A percentile compares a stretch with the other conserved stretches of the same genome.
These are phyloP conservation scores for Cytospora piceicola DNA, from an alignment of 2,329 filamentous ascomycete species.

Conservation along the genomic window DNA sequence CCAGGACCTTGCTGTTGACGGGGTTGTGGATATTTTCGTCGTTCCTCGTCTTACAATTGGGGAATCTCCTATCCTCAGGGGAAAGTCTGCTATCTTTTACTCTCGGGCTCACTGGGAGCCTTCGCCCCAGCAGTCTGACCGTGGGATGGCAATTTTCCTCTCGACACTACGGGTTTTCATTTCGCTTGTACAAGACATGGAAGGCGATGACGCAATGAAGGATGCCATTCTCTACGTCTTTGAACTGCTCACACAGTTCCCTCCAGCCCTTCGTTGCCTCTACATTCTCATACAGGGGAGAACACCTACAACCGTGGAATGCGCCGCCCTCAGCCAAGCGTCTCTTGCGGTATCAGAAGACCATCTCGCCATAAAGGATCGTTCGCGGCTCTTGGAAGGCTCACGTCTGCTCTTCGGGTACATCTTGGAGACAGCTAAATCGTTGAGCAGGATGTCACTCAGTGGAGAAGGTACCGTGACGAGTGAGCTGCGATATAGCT, in stretches of 20 bases:
- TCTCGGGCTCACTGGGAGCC: constrained; percentile 13
- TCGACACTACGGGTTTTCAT: constrained; percentile 11
- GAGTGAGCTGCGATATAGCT: background rate
- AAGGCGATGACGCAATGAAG: background rate
- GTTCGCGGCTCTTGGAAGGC: constrained; percentile 5
- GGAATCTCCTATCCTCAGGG: background rate
- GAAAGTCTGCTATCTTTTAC: constrained; percentile 14
- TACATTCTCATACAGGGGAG: constrained; percentile 8
- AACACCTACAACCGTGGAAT: constrained; percentile 8
- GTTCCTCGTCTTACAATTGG: constrained; percentile 3
- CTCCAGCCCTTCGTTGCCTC: constrained; percentile 15
- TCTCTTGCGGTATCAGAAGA: background rate
- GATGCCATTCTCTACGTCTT: constrained; percentile 9
- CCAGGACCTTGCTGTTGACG: background rate
- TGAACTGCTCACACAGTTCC: constrained; percentile 5
- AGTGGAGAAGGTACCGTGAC: too few relatives aligned
- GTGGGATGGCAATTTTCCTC: constrained; percentile 20
- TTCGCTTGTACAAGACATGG: constrained; percentile 6
- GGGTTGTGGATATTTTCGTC: constrained; percentile 12
- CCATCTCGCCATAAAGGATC: background rate
- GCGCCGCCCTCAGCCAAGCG: constrained; percentile 12
- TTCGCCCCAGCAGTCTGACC: constrained; percentile 3
- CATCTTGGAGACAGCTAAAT: constrained; percentile 14
- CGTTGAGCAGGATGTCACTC: background rate
- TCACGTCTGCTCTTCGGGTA: constrained; percentile 12